Conservation (phyloP, 2,329 filamentous ascomycete genomes). For the Aureobasidium vineae region DNA sequence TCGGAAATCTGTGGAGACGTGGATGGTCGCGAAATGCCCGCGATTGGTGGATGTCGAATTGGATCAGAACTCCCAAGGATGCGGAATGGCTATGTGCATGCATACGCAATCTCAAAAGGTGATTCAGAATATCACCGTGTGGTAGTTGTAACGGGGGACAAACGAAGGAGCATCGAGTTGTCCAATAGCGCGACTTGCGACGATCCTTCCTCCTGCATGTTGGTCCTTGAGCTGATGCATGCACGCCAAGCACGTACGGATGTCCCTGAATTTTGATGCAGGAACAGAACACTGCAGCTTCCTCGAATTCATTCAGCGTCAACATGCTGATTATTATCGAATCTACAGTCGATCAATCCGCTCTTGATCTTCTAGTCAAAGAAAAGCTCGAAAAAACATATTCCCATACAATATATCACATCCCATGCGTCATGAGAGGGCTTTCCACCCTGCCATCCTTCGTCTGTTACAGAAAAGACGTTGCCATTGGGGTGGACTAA, state of each 20-base stretch:
- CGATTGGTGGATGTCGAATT: background rate
- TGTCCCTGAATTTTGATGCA: background rate
- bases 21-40: background rate
- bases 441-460: background rate
- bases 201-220: conserved; percentile 24
- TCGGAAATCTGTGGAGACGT: background rate
- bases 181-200: conserved; percentile 16
- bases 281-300: background rate
- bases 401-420: background rate
- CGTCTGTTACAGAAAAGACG: conserved; percentile 16
- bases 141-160: conserved; percentile 18
- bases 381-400: background rate
- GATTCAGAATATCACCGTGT: conserved; percentile 27
- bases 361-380: background rate
- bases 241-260: conserved; percentile 10
- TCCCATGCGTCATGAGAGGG: background rate
- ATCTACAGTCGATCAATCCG: background rate
- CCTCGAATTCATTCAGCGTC: background rate
- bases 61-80: background rate
- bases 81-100: conserved; percentile 11
- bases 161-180: background rate
- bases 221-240: background rate
- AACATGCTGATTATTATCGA: background rate
- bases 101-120: conserved; percentile 12
- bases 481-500: conserved; percentile 15